Base-by-base conservation (phyloP, 176 grass and related monocot species). In the Melocanna baccifera region DNA sequence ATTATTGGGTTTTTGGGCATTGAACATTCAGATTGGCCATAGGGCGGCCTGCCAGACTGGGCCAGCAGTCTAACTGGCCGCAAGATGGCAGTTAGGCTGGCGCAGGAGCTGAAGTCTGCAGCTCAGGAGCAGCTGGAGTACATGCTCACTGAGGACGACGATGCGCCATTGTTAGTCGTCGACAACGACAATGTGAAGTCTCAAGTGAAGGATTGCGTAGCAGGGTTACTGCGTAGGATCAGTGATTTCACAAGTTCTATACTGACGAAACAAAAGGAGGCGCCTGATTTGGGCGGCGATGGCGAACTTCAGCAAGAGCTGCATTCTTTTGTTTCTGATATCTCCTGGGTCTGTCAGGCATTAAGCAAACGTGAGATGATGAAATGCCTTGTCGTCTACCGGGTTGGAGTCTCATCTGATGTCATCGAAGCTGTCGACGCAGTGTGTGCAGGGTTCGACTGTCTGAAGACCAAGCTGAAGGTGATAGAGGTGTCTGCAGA, bases 131-230 rank as follows among this genome's bases (percentile, higher is more conserved):
- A 95, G 91, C 74, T 95, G 2, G 96, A 95, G 84, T 98, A 98
- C 71, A 89, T 98, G 91, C 92, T 98, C 69, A 98, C 91, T 5
- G 96, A 98, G 42, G 96, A 98, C 81, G 96, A 98, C 67, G 96
- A 98, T 78, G 81, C 83, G 3, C 93, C 93, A 12, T 9, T 98
- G 74, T 56, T 94, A 70, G 82, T 62, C n/a, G 74, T 87, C 12
- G 88, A 89, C 62, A 77, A 85, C 47, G 83, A 90, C 41, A 10
- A 11, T 48, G 76, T 93, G 10, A 95, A 86, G 83, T 76, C 61
- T 25, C 80, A 87, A 72, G 91, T 98, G 40, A 92, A 89, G 68
- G 83, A 81, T 58, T 92, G 89, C 47, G 77, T 90, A 22, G 67
- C 58, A 7, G 86, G 77, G 26, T 78, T 95, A 55, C 75, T 90